Conservation (phyloP, 2,329 filamentous ascomycete genomes). For the Ophiostoma himal-ulmi region DNA sequence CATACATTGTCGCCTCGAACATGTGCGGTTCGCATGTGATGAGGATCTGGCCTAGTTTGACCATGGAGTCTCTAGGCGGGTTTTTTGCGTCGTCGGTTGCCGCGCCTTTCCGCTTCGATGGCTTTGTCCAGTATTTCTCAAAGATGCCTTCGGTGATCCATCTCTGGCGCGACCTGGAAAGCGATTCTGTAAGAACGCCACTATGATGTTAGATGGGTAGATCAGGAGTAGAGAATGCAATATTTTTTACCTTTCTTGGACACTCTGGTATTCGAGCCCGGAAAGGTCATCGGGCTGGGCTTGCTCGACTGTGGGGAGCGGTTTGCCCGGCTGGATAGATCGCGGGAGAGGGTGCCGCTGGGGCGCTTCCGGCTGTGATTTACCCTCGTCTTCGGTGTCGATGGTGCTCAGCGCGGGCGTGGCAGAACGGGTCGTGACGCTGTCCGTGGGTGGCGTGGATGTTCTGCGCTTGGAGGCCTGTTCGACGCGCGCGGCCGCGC, state of each 20-base stretch:
- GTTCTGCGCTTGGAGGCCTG: constrained; percentile 56
- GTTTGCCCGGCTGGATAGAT: constrained; percentile 58
- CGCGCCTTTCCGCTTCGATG: constrained; percentile 60
- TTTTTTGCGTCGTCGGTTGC: constrained; percentile 60
- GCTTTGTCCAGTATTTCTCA: constrained; percentile 73
- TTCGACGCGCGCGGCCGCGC: constrained; percentile 56
- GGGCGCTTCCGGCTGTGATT: constrained; percentile 26
- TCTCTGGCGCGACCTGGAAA: constrained; percentile 65
- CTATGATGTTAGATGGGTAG: constrained; percentile 39
- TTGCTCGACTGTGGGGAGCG: constrained; percentile 63
- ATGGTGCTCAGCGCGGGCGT: constrained; percentile 39
- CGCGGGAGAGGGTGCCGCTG: constrained; percentile 48
- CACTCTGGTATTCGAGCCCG: constrained; percentile 62
- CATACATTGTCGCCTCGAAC: constrained; percentile 68
- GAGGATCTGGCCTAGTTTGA: constrained; percentile 64
- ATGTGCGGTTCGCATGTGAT: constrained; percentile 76
- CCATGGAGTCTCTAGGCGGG: constrained; percentile 64
- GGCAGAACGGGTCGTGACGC: constrained; percentile 38
- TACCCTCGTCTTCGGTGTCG: constrained; percentile 30
- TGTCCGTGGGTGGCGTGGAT: constrained; percentile 44
- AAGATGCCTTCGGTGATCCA: constrained; percentile 69
- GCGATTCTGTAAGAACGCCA: constrained; percentile 67
- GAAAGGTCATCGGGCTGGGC: constrained; percentile 60
- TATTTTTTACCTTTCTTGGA: constrained; percentile 63
- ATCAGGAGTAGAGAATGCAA: not conserved